Conservation (phyloP, 2,329 filamentous ascomycete species). For the Hymenotorrendiella dingleyae region DNA sequence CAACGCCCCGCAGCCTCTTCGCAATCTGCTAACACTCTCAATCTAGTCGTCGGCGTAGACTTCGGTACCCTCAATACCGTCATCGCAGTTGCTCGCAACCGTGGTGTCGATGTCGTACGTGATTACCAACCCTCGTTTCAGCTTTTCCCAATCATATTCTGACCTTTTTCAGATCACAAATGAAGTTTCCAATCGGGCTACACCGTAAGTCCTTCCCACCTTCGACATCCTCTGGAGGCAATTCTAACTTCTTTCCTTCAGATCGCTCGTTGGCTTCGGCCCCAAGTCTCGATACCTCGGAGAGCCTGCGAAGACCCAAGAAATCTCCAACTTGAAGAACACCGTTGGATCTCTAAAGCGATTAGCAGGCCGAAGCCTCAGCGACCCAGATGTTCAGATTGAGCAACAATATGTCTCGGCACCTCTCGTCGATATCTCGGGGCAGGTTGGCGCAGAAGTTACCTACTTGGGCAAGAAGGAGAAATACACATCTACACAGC, state of each 20-base stretch:
- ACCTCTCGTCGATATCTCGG: slow-evolving; percentile 80
- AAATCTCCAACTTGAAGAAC: slow-evolving; percentile 99
- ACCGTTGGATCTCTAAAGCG: slow-evolving; percentile 91
- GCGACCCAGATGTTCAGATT: slow-evolving; percentile 85
- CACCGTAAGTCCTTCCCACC: slow-evolving; percentile 65
- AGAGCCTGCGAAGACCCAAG: slow-evolving; percentile 94
- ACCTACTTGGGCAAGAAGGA: slow-evolving; percentile 92
- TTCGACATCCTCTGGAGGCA: not conserved
- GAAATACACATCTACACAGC: slow-evolving; percentile 88
- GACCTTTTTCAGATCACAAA: slow-evolving; percentile 75
- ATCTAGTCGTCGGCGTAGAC: slow-evolving; percentile 47
- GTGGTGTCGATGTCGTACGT: slow-evolving; percentile 97
- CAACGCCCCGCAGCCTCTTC: slow-evolving; percentile 3
- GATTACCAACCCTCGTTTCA: slow-evolving; percentile 8
- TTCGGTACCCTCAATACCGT: slow-evolving; percentile 96
- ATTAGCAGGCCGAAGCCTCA: slow-evolving; percentile 78
- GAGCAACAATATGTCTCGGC: slow-evolving; percentile 91
- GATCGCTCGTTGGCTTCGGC: slow-evolving; percentile 90
- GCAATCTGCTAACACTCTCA: slow-evolving; percentile 13
- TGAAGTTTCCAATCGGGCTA: slow-evolving; percentile 97
- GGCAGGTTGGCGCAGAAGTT: slow-evolving; percentile 92
- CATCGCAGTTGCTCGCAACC: slow-evolving; percentile 94
- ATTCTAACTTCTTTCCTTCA: slow-evolving; percentile 35
- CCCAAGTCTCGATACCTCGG: slow-evolving; percentile 91
- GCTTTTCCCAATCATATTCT: slow-evolving; percentile 24